Evolutionary conservation across 192 early-diverging fungal genomes (phyloP).

Genomic region (Dissophora globulifera): DNA sequence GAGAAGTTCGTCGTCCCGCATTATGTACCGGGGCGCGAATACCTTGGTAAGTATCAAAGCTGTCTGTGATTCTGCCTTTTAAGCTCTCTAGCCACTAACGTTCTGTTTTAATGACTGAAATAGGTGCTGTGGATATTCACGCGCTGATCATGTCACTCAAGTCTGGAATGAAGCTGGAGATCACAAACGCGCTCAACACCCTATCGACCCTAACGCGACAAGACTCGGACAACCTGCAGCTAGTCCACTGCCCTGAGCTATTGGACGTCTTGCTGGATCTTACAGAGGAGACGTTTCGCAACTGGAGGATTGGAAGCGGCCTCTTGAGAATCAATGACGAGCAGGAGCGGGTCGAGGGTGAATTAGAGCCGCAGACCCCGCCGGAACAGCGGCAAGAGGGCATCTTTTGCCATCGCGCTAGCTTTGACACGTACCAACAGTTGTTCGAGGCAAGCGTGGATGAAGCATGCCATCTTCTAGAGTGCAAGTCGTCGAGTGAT

Average conservation of each 20-base stretch:
- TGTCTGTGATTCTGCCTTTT: too few relatives aligned
- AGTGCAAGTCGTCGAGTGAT: conserved; percentile 30
- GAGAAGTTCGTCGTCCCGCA: conserved; percentile 63
- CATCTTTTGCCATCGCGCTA: conserved; percentile 18
- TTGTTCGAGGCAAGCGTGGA: conserved; percentile 66
- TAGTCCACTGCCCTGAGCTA: conserved; percentile 73
- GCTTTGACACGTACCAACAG: conserved; percentile 57
- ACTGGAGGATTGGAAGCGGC: conserved; percentile 16
- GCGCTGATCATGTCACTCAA: conserved; percentile 83
- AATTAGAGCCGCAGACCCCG: background rate
- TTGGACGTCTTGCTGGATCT: conserved; percentile 73
- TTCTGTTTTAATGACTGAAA: background rate
- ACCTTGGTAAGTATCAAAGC: conserved; percentile 55
- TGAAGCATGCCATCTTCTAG: conserved; percentile 54
- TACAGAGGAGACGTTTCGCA: conserved; percentile 50
- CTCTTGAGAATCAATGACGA: background rate
- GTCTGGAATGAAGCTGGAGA: conserved; percentile 77
- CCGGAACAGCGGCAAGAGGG: conserved; percentile 1
- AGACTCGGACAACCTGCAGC: conserved; percentile 59
- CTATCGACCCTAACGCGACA: conserved; percentile 69
- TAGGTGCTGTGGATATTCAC: conserved; percentile 77
- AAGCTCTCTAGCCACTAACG: background rate
- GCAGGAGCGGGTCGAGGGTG: background rate
- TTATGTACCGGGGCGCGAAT: conserved; percentile 59
- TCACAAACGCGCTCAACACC: conserved; percentile 79